Evolutionary conservation across 2,329 filamentous ascomycete species (phyloP).

Genomic region (Juglanconis oblonga): DNA sequence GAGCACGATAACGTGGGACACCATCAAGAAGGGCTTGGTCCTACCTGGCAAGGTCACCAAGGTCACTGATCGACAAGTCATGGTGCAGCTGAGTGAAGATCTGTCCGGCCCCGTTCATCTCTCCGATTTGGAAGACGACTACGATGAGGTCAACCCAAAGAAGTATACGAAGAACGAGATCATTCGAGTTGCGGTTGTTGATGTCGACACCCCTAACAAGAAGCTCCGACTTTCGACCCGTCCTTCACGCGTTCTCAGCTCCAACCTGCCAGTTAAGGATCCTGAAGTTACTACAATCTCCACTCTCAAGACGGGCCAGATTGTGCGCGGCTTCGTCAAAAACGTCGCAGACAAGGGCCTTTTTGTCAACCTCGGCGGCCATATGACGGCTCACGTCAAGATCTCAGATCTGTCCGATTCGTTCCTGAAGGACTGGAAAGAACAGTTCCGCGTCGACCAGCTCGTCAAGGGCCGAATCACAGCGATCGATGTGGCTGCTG

Average conservation of each 20-base stretch:
- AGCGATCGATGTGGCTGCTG: slow-evolving; percentile 63
- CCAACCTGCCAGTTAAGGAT: slow-evolving; percentile 76
- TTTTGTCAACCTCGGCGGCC: slow-evolving; percentile 79
- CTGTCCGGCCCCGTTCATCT: slow-evolving; percentile 79
- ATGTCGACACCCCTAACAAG: slow-evolving; percentile 81
- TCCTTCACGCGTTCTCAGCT: slow-evolving; percentile 86
- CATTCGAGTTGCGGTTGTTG: slow-evolving; percentile 79
- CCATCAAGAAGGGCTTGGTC: slow-evolving; percentile 75
- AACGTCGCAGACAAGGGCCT: slow-evolving; percentile 85
- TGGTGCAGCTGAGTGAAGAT: slow-evolving; percentile 79
- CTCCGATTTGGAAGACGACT: slow-evolving; percentile 84
- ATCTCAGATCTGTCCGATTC: slow-evolving; percentile 86
- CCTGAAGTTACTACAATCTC: slow-evolving; percentile 68
- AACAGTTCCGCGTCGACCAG: slow-evolving; percentile 81
- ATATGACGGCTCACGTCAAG: slow-evolving; percentile 77
- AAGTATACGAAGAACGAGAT: slow-evolving; percentile 81
- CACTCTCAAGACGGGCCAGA: slow-evolving; percentile 73
- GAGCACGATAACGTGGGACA: slow-evolving; percentile 62
- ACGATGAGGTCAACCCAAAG: slow-evolving; percentile 71
- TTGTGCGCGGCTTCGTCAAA: slow-evolving; percentile 89
- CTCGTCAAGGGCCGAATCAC: slow-evolving; percentile 85
- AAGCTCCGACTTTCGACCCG: slow-evolving; percentile 76
- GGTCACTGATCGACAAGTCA: slow-evolving; percentile 75
- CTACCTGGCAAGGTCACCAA: slow-evolving; percentile 83
- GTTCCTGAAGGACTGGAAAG: slow-evolving; percentile 95